Evolutionary conservation across 2,329 filamentous ascomycete genomes (phyloP).

Genomic region (Sclerotinia nivalis): DNA sequence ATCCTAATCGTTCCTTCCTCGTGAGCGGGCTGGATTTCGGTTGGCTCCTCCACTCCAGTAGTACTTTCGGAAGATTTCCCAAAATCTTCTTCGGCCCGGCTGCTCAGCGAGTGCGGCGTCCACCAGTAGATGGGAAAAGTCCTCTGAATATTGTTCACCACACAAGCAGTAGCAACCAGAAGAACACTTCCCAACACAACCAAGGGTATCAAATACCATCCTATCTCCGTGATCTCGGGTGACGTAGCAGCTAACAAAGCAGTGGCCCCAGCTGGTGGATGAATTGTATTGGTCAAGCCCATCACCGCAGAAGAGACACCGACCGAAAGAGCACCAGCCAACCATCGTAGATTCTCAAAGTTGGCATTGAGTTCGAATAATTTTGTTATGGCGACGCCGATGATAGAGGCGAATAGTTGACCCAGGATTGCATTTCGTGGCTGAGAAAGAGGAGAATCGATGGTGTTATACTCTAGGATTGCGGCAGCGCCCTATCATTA

Average conservation of each 20-base stretch:
- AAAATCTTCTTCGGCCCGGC: conserved; percentile 6
- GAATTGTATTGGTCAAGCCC: conserved; percentile 69
- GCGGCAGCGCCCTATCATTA: conserved; percentile 62
- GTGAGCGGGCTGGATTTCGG: neutral
- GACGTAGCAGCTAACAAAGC: conserved; percentile 67
- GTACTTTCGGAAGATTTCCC: conserved; percentile 10
- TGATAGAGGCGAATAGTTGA: conserved; percentile 62
- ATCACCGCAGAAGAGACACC: conserved; percentile 64
- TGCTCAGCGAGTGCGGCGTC: conserved; percentile 2
- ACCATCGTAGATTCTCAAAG: conserved; percentile 57
- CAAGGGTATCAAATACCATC: conserved; percentile 69
- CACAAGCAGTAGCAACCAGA: conserved; percentile 62
- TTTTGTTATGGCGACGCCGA: conserved; percentile 64
- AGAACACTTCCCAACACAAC: conserved; percentile 60
- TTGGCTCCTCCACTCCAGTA: neutral
- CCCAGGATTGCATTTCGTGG: conserved; percentile 69
- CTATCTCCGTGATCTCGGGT: conserved; percentile 53
- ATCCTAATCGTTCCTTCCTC: conserved; percentile 25
- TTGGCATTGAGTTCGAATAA: conserved; percentile 56
- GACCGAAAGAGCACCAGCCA: conserved; percentile 66
- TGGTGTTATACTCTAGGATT: conserved; percentile 72
- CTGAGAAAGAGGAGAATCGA: conserved; percentile 71
- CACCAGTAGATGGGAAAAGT: conserved; percentile 68
- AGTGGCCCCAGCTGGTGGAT: conserved; percentile 74
- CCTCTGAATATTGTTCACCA: conserved; percentile 67